phyloP scores from a whole-genome alignment of 768 basidiomycete species.

The Lentinula aciculospora region DNA sequence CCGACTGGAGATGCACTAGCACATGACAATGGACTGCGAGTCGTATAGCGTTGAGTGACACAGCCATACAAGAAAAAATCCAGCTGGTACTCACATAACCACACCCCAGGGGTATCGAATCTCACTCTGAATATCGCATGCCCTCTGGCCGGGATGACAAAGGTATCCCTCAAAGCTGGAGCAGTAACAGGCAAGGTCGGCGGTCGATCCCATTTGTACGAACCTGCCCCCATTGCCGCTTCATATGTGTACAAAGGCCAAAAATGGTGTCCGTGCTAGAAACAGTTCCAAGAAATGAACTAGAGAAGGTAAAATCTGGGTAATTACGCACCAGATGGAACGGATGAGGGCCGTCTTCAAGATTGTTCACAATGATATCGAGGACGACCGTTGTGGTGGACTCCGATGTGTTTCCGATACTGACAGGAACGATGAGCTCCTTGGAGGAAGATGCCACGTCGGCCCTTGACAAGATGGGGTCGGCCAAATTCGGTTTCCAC shows the following conservation, averaged over 20 bases:
- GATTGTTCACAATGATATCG: constrained; percentile 8
- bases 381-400: neutral
- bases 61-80: neutral
- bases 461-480: neutral
- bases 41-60: neutral
- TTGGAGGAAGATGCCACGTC: neutral
- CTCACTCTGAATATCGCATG: constrained; percentile 6
- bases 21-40: constrained; percentile 6
- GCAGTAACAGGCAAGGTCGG: constrained; percentile 2
- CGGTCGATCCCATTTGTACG: constrained; percentile 4
- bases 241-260: constrained; percentile 8
- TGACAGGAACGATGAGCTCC: constrained; percentile 3
- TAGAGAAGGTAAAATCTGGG: neutral
- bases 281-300: neutral
- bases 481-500: constrained; percentile 1
- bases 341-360: constrained; percentile 8
- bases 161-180: constrained; percentile 9
- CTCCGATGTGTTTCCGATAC: neutral
- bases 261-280: constrained; percentile 9
- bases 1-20: constrained; percentile 1
- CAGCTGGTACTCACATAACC: constrained; percentile 4
- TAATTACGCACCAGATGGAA: constrained; percentile 1
- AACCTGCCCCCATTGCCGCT: constrained; percentile 2
- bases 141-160: constrained; percentile 8
- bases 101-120: constrained; percentile 8